Conservation (phyloP, 441 rosid genomes). For the Brassica balearica region DNA sequence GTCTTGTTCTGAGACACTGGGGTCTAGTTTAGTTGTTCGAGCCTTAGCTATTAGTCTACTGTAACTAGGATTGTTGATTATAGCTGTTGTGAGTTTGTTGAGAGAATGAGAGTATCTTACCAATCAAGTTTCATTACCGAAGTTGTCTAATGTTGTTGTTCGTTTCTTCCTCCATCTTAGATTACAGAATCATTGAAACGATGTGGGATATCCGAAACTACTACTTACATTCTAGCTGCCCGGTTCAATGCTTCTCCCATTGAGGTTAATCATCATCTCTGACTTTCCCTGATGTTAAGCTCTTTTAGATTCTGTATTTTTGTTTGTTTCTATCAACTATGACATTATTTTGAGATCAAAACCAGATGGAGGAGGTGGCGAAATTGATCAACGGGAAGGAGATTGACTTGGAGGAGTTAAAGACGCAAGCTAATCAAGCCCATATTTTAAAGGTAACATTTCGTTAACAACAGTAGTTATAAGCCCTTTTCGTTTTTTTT, state of each 20-base stretch:
- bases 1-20: not conserved
- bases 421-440: conserved; percentile 65
- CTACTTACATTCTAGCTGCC: conserved; percentile 81
- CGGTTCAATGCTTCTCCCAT: conserved; percentile 69
- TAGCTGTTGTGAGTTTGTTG: not conserved
- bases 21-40: not conserved
- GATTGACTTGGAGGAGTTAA: conserved; percentile 70
- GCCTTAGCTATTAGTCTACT: conserved; percentile 1
- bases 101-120: not conserved
- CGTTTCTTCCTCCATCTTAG: conserved; percentile 43
- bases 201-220: conserved; percentile 77
- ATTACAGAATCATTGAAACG: conserved; percentile 91
- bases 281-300: not conserved
- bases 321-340: not conserved
- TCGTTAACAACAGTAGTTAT: not conserved
- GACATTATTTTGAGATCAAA: not conserved
- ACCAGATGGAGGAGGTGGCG: conserved; percentile 67
- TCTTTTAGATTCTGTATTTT: not conserved
- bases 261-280: conserved; percentile 59
- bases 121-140: not conserved
- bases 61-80: not conserved
- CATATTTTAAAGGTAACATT: conserved; percentile 78
- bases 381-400: conserved; percentile 74
- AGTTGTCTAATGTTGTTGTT: not conserved
- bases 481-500: not conserved